phyloP scores from a whole-genome alignment of 345 rosid genomes.

The Barbarea vulgaris region DNA sequence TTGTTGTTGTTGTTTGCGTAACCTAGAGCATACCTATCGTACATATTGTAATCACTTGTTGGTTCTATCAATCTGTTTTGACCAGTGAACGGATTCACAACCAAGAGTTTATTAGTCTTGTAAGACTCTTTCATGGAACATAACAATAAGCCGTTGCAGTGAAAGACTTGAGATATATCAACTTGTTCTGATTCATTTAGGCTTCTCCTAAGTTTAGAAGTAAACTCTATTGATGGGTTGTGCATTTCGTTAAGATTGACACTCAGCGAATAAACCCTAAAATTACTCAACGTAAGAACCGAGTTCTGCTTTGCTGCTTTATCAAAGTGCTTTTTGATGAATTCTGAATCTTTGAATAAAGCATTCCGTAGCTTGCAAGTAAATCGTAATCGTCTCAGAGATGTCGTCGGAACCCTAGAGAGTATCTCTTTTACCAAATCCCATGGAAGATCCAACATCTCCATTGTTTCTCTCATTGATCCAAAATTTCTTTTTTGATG shows the following conservation, averaged over 20 bases:
- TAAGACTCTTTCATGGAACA: not conserved
- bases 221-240: not conserved
- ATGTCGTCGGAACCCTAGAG: not conserved
- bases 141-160: constrained; percentile 5
- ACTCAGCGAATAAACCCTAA: not conserved
- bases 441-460: not conserved
- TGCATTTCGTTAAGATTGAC: not conserved
- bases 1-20: not conserved
- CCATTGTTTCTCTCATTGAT: not conserved
- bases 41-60: not conserved
- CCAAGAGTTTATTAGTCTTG: not conserved
- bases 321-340: not conserved
- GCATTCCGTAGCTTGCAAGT: not conserved
- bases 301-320: not conserved
- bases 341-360: not conserved
- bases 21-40: not conserved
- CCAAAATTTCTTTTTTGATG: too few relatives aligned
- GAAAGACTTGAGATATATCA: not conserved
- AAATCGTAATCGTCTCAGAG: not conserved
- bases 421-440: not conserved
- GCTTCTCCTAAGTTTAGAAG: not conserved
- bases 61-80: not conserved
- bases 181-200: not conserved
- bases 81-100: constrained; percentile 1
- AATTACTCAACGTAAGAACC: not conserved